A percentile compares a stretch with the other conserved stretches of the same genome.
These are phyloP conservation scores for Amanita pseudoporphyria DNA, from an alignment of 768 basidiomycete genomes.

Conservation along the genomic window DNA sequence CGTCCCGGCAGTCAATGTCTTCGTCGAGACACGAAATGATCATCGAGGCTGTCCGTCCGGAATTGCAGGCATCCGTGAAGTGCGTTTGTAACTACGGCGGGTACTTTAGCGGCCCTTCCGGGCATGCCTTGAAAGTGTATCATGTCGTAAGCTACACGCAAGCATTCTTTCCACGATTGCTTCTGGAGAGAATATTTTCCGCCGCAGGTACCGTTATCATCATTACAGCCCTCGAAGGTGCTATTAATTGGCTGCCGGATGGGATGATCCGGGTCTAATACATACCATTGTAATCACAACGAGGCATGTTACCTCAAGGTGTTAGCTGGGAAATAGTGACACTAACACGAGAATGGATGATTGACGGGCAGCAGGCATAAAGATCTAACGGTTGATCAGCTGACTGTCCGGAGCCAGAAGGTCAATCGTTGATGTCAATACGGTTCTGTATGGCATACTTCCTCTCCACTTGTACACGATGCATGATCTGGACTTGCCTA, in stretches of 20 bases:
- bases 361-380: neutral
- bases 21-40: too few relatives aligned
- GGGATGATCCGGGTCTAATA: neutral
- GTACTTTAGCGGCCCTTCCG: too few relatives aligned
- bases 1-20: neutral
- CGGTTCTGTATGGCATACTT: neutral
- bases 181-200: neutral
- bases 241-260: neutral
- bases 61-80: neutral
- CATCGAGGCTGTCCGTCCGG: neutral
- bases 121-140: too few relatives aligned
- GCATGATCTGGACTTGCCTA: neutral
- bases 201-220: neutral
- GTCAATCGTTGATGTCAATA: neutral
- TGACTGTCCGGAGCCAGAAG: neutral
- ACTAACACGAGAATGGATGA: neutral
- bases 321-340: neutral
- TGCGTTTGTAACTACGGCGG: neutral
- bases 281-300: conserved; percentile 1
- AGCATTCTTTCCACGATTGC: neutral
- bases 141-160: neutral
- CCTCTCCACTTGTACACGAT: neutral
- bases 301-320: conserved; percentile 1
- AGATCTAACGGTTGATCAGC: neutral
- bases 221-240: neutral